phyloP scores from a whole-genome alignment of 345 rosid genomes.

The Populus simonii region DNA sequence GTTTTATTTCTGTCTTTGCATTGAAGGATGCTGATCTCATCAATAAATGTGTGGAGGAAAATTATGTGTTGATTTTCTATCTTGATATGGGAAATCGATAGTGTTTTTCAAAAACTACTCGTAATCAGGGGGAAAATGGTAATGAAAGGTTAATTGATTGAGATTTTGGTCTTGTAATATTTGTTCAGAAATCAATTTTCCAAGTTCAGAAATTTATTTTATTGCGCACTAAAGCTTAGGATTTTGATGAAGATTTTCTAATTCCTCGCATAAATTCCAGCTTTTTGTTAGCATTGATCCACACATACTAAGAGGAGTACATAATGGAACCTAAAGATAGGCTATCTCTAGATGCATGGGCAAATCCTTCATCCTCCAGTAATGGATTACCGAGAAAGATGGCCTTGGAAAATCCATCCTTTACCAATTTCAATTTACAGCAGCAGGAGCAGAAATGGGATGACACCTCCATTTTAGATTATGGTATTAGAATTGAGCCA shows the following conservation, averaged over 20 bases:
- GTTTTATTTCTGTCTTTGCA: not conserved
- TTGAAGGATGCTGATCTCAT: slow-evolving; percentile 2
- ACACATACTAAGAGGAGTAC: slow-evolving; percentile 8
- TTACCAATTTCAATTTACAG: slow-evolving; percentile 32
- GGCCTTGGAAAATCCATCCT: slow-evolving; percentile 30
- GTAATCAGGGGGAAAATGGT: not conserved
- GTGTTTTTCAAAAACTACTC: too few species aligned
- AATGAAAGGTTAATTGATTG: not conserved
- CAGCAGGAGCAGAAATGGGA: slow-evolving; percentile 59
- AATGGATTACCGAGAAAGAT: slow-evolving; percentile 34
- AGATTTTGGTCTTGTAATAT: not conserved
- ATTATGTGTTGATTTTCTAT: not conserved
- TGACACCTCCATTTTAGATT: slow-evolving; percentile 51
- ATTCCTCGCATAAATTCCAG: slow-evolving; percentile 13
- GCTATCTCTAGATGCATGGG: slow-evolving; percentile 48
- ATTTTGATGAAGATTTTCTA: not conserved
- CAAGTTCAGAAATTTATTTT: not conserved
- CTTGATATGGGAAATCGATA: not conserved
- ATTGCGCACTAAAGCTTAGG: too few species aligned
- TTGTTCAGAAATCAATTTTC: not conserved
- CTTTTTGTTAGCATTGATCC: slow-evolving; percentile 12
- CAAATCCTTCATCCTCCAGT: slow-evolving; percentile 37
- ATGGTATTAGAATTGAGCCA: slow-evolving; percentile 40
- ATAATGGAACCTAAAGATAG: slow-evolving; percentile 61
- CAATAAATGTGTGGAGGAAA: not conserved